Base-by-base conservation (phyloP, 2,329 filamentous ascomycete species). In the Hypoxylon sp. region DNA sequence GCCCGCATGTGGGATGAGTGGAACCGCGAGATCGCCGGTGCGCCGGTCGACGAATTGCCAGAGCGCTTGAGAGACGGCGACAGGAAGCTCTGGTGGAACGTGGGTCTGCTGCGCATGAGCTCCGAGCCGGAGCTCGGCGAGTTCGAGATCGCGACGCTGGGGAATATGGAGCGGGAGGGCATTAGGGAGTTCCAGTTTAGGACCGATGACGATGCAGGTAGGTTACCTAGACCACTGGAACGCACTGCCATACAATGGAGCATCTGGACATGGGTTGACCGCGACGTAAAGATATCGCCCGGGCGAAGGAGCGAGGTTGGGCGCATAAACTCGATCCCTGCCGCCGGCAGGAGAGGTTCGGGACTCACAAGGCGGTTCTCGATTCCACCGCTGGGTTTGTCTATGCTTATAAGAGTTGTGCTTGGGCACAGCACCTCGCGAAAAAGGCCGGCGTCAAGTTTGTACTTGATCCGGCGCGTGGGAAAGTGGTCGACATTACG, bases 321-420 rank as follows among this genome's bases (percentile, higher is more conserved):
- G 64, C 64, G 20, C 71, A 70, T 49, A 75, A 75, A 26, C 45
- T 73, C 14, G 72, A 75, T 26, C 68, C 81, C 0, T 81, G 84
- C 61, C 46, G 70, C 2, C 71, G 75, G 6, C 62, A 71, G 48
- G 48, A 70, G 61, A 69, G 72, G 22, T 71, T 73, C 4, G 68
- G 75, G 3, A 65, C 72, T 18, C 70, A 74, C 26, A 63, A 77
- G 3, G 83, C 80, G 0, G 76, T 83, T 0, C 73, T 85, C 0
- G 83, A 85, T 53, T 79, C 77, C 1, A 80, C 77, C 0, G 83
- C 81, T 12, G 84, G 84, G 2, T 77, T 81, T 24, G 78, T 78
- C 1, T 68, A 78, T 14, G 83, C 73, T 4, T 72, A 71, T 24
- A 74, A 74, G 48, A 69, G 68, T 24, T 73, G 71, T 18, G 62